A percentile compares a stretch with the other conserved stretches of the same genome.
These are phyloP conservation scores for Arabidopsis thaliana DNA, from an alignment of 345 rosid genomes.

Conservation along the genomic window TAIR10.1 NC_003075.7:772001-772500, in stretches of 20 bases:
- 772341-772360: not conserved
- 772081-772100: conserved; percentile 95
- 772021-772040: conserved; percentile 98
- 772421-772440: conserved; percentile 95
- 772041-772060: conserved; percentile 91
- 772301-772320: not conserved
- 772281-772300: conserved; percentile 13
- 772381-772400: conserved; percentile 91
- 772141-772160: conserved; percentile 5
- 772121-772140: conserved; percentile 18
- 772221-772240: conserved; percentile 97
- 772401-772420: conserved; percentile 92
- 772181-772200: conserved; percentile 92
- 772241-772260: conserved; percentile 98
- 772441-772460: conserved; percentile 49
- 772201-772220: conserved; percentile 98
- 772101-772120: conserved; percentile 34
- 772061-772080: conserved; percentile 94
- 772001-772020: conserved; percentile 95
- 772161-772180: conserved; percentile 81
- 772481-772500: conserved; percentile 26
- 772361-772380: conserved; percentile 79
- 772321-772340: conserved; percentile 11
- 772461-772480: conserved; percentile 27
- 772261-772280: conserved; percentile 80